phyloP scores from a whole-genome alignment of 371 early-diverging fungal genomes.

The Mucor sp. region DNA sequence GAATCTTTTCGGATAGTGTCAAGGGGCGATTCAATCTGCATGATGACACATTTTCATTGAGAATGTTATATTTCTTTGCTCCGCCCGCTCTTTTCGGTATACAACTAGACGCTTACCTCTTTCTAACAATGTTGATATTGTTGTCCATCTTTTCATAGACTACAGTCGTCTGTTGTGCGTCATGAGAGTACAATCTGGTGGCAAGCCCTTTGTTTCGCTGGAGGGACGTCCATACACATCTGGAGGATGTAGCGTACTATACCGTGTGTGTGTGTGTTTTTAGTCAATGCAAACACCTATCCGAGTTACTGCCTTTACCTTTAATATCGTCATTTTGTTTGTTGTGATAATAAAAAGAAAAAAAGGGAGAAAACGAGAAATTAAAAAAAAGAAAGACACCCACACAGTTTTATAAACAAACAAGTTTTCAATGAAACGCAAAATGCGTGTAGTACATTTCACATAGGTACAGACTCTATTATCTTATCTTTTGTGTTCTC shows the following conservation, averaged over 20 bases:
- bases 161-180: neutral
- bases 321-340: neutral
- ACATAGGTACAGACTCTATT: neutral
- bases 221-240: neutral
- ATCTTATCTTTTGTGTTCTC: neutral
- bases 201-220: neutral
- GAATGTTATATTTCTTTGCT: neutral
- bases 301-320: neutral
- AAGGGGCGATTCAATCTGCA: constrained; percentile 74
- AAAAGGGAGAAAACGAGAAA: neutral
- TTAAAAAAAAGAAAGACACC: neutral
- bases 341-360: neutral
- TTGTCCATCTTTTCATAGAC: constrained; percentile 62
- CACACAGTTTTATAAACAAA: neutral
- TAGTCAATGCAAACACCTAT: too few relatives aligned
- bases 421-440: neutral
- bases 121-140: constrained; percentile 86
- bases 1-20: constrained; percentile 94
- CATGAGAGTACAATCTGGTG: neutral
- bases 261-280: too few relatives aligned
- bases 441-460: neutral
- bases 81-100: too few relatives aligned
- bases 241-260: neutral
- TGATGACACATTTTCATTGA: neutral
- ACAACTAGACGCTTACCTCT: constrained; percentile 59